Evolutionary conservation across 352 stramenopile species (phyloP).

Genomic region (Phytophthora syringae): DNA sequence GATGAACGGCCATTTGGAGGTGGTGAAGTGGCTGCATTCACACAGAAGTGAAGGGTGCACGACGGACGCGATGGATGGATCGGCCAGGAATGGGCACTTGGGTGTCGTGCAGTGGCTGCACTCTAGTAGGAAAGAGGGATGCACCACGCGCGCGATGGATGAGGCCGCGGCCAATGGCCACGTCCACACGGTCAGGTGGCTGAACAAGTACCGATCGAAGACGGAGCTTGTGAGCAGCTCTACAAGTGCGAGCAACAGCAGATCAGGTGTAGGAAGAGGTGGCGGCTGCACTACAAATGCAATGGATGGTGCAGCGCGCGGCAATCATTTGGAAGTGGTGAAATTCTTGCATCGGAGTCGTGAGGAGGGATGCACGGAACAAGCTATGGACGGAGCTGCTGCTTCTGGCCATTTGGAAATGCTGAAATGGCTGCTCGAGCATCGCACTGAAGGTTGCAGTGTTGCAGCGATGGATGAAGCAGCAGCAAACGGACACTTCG

Average conservation of each 20-base stretch:
- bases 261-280: slow-evolving; percentile 28
- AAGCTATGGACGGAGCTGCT: slow-evolving; percentile 32
- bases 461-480: slow-evolving; percentile 32
- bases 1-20: slow-evolving; percentile 25
- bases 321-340: slow-evolving; percentile 28
- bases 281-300: slow-evolving; percentile 34
- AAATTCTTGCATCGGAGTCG: slow-evolving; percentile 39
- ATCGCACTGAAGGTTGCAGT: slow-evolving; percentile 25
- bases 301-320: slow-evolving; percentile 27
- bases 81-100: slow-evolving; percentile 29
- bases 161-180: slow-evolving; percentile 31
- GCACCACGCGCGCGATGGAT: slow-evolving; percentile 37
- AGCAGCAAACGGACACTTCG: slow-evolving; percentile 27
- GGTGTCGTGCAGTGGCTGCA: slow-evolving; percentile 40
- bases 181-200: slow-evolving; percentile 24
- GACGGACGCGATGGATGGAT: slow-evolving; percentile 30
- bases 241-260: slow-evolving; percentile 38
- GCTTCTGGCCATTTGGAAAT: slow-evolving; percentile 23
- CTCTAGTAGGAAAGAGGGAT: slow-evolving; percentile 28
- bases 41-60: slow-evolving; percentile 37
- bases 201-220: slow-evolving; percentile 35
- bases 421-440: slow-evolving; percentile 26
- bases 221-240: slow-evolving; percentile 30
- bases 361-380: slow-evolving; percentile 26
- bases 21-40: slow-evolving; percentile 40